phyloP scores from a whole-genome alignment of 176 grass and related monocot genomes.

The Phragmites australis region DNA sequence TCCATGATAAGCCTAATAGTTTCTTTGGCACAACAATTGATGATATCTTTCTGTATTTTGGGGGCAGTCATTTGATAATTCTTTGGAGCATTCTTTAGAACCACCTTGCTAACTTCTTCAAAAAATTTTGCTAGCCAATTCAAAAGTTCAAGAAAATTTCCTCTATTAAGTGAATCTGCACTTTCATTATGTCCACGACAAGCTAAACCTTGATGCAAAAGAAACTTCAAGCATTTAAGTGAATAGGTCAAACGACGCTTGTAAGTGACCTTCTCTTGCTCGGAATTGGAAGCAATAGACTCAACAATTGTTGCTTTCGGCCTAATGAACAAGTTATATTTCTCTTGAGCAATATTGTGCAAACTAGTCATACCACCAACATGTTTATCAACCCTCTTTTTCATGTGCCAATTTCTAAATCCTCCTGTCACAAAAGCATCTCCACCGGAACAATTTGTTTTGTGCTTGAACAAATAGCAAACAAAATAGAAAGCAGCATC shows the following conservation, averaged over 20 bases:
- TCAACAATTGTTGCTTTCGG: neutral
- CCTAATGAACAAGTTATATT: neutral
- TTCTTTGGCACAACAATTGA: neutral
- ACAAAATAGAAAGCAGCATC: neutral
- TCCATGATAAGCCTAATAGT: neutral
- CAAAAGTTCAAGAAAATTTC: neutral
- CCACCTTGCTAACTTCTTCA: neutral
- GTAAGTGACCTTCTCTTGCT: neutral
- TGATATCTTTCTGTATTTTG: neutral
- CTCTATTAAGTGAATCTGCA: neutral
- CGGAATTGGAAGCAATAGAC: neutral
- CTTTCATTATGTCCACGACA: neutral
- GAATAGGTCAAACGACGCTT: neutral
- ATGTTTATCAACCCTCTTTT: neutral
- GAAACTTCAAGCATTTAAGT: neutral
- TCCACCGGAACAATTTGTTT: neutral
- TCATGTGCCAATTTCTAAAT: neutral
- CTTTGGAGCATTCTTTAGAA: neutral
- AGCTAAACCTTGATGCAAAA: neutral
- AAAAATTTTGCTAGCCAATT: neutral
- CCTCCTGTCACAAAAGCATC: neutral
- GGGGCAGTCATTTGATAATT: neutral
- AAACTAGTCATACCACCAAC: neutral
- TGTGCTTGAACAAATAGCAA: neutral
- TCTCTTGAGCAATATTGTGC: neutral